Evolutionary conservation across 1,139 yeast genomes (phyloP).

Genomic region (Kluyveromyces sp.): DNA sequence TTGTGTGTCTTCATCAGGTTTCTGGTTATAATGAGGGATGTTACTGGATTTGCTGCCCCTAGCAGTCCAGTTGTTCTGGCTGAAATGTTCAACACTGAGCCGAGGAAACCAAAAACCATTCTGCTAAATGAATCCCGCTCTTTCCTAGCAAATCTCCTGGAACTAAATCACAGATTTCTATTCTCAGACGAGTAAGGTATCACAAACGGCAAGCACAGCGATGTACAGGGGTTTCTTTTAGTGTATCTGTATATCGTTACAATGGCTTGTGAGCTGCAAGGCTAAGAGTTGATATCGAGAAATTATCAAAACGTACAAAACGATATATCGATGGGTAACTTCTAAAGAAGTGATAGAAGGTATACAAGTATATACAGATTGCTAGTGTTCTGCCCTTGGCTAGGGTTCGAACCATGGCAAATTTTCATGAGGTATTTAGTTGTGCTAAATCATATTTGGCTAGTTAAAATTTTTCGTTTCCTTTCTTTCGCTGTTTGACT

Average conservation of each 20-base stretch:
- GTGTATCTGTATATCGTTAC: no score
- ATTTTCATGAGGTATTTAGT: background rate
- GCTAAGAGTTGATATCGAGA: background rate
- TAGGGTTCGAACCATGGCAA: no score
- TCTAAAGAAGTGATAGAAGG: background rate
- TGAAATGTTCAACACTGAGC: slow-evolving; percentile 1
- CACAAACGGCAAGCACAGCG: no score
- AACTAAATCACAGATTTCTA: no score
- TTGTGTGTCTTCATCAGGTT: slow-evolving; percentile 37
- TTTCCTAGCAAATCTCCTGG: background rate
- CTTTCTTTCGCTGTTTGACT: background rate
- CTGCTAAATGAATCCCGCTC: background rate
- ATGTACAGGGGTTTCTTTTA: no score
- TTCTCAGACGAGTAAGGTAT: no score
- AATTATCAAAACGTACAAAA: background rate
- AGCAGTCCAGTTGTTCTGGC: slow-evolving; percentile 1
- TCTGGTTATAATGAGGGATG: slow-evolving; percentile 22
- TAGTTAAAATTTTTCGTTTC: background rate
- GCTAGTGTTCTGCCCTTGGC: no score
- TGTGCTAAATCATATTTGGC: background rate
- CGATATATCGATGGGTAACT: background rate
- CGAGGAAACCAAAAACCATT: background rate
- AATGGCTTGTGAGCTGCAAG: no score
- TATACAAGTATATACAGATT: no score
- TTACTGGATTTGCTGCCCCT: background rate